phyloP scores from a whole-genome alignment of 139 green algal genomes.

The Ostreobium quekettii region DNA sequence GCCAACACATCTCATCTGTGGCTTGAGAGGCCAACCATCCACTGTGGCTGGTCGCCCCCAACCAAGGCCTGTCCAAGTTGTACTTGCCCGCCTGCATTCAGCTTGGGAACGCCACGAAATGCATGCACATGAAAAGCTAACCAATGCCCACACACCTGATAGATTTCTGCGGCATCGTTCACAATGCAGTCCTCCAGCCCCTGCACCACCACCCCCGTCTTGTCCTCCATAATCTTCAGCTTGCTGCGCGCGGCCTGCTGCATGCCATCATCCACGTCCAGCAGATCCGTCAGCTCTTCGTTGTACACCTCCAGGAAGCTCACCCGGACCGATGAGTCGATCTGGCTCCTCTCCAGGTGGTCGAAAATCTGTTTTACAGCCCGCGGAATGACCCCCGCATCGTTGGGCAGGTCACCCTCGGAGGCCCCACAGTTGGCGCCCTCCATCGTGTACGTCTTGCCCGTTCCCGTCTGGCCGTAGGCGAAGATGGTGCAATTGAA shows the following conservation, averaged over 20 bases:
- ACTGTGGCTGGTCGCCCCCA: no score
- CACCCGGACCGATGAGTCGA: slow-evolving; percentile 60
- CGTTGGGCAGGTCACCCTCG: slow-evolving; percentile 22
- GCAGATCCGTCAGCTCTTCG: slow-evolving; percentile 95
- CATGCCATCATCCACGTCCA: slow-evolving; percentile 47
- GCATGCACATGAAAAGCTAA: no score
- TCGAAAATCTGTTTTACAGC: slow-evolving; percentile 92
- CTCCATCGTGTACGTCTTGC: slow-evolving; percentile 97
- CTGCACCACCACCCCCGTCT: slow-evolving; percentile 73
- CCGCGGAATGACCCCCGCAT: slow-evolving; percentile 91
- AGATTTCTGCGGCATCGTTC: slow-evolving; percentile 75
- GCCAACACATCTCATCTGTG: no score
- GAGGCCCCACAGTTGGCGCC: slow-evolving; percentile 37
- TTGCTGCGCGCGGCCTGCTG: slow-evolving; percentile 39
- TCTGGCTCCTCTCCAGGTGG: slow-evolving; percentile 58
- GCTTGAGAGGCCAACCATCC: no score
- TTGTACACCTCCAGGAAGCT: slow-evolving; percentile 99
- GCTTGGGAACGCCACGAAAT: no score
- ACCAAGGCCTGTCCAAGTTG: no score
- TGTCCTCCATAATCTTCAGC: slow-evolving; percentile 73
- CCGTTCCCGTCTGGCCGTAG: slow-evolving; percentile 88
- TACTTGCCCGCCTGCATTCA: no score
- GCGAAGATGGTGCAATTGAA: slow-evolving; percentile 91
- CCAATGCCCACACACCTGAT: slow-evolving; percentile 39
- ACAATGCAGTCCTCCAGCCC: slow-evolving; percentile 91